Evolutionary conservation across 2,329 filamentous ascomycete genomes (phyloP).

Genomic region (Fusarium neocosmosporiellum): DNA sequence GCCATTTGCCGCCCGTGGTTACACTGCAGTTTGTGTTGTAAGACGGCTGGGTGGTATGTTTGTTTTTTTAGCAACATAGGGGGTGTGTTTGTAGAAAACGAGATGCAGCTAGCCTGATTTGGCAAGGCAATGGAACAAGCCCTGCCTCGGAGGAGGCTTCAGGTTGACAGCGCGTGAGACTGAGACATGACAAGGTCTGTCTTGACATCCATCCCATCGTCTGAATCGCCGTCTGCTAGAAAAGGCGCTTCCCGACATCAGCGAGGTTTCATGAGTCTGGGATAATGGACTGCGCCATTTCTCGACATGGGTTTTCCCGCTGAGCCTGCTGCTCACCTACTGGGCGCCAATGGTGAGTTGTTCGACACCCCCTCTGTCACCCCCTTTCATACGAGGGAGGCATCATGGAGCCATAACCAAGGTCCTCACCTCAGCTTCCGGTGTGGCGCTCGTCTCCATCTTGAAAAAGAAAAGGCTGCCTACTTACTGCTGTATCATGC

Average conservation of each 20-base stretch:
- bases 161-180: slow-evolving; percentile 12
- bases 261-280: slow-evolving; percentile 1
- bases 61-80: neutral
- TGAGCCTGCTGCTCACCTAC: slow-evolving; percentile 64
- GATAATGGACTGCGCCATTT: slow-evolving; percentile 36
- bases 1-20: slow-evolving; percentile 27
- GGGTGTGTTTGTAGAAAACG: slow-evolving; percentile 11
- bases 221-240: neutral
- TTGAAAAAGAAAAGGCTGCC: neutral
- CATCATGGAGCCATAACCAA: neutral
- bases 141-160: slow-evolving; percentile 20
- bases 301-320: slow-evolving; percentile 58
- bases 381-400: neutral
- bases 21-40: slow-evolving; percentile 20
- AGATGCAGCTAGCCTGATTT: slow-evolving; percentile 16
- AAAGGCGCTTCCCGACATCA: neutral
- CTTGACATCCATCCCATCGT: slow-evolving; percentile 5
- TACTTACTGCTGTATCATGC: slow-evolving; percentile 15
- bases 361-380: neutral
- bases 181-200: neutral
- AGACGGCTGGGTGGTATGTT: neutral
- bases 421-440: slow-evolving; percentile 19
- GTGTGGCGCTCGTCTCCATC: slow-evolving; percentile 23
- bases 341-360: slow-evolving; percentile 67
- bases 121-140: slow-evolving; percentile 24